These are phyloP conservation scores for Leucogyrophana mollusca DNA, from an alignment of 768 basidiomycete species.

Conservation along the genomic window DNA sequence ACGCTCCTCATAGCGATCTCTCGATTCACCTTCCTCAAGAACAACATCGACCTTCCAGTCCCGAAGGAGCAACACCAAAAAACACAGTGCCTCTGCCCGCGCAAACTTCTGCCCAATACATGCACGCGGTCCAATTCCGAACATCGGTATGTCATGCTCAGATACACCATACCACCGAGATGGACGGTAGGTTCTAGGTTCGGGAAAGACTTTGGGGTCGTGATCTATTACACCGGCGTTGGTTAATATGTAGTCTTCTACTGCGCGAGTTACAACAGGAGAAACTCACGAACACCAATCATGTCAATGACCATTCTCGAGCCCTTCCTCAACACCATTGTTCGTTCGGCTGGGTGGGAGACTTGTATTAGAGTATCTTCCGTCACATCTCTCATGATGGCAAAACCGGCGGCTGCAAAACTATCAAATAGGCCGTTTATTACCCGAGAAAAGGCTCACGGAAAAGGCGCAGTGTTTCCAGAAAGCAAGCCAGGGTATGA, in stretches of 20 bases:
- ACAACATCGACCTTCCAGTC: slow-evolving; percentile 27
- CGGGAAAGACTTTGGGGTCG: slow-evolving; percentile 22
- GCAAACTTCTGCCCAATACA: slow-evolving; percentile 34
- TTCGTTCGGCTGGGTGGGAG: slow-evolving; percentile 6
- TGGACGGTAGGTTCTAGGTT: slow-evolving; percentile 24
- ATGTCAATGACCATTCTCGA: slow-evolving; percentile 21
- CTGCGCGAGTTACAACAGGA: too few species aligned
- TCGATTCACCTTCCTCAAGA: too few species aligned
- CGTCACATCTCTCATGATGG: slow-evolving; percentile 10
- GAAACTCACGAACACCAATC: slow-evolving; percentile 10
- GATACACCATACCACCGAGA: slow-evolving; percentile 24
- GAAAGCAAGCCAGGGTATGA: slow-evolving; percentile 8
- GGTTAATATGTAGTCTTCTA: background rate
- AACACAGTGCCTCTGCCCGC: slow-evolving; percentile 19
- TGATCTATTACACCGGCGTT: slow-evolving; percentile 13
- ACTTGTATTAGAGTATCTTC: slow-evolving; percentile 12
- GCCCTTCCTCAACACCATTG: slow-evolving; percentile 14
- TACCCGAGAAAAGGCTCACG: slow-evolving; percentile 10
- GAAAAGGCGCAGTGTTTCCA: slow-evolving; percentile 18
- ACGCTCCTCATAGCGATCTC: too few species aligned
- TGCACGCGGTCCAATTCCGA: slow-evolving; percentile 25
- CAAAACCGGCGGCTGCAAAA: slow-evolving; percentile 12
- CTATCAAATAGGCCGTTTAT: background rate
- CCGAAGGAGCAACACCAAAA: slow-evolving; percentile 23
- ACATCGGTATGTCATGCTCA: slow-evolving; percentile 17